phyloP scores from a whole-genome alignment of 208 protist genomes.

The Trypanosoma conorhini region DNA sequence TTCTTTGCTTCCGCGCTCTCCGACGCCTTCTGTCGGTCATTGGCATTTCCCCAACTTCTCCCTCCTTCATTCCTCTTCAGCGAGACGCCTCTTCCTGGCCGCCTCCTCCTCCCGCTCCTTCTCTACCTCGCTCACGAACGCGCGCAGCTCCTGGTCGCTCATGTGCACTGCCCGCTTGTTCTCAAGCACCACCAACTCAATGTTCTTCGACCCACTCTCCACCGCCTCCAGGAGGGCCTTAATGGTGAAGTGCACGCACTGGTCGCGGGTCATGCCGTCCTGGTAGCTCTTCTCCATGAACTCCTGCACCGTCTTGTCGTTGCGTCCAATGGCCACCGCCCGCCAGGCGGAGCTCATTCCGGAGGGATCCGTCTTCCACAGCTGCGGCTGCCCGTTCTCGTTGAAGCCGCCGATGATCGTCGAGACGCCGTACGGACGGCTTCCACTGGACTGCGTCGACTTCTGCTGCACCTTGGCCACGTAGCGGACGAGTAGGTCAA shows the following conservation, averaged over 20 bases:
- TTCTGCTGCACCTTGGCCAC: conserved; percentile 98
- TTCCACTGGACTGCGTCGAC: conserved; percentile 98
- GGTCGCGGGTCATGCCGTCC: conserved; percentile 88
- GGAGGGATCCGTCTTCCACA: conserved; percentile 91
- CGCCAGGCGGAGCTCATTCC: conserved; percentile 87
- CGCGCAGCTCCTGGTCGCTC: conserved; percentile 75
- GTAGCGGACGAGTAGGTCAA: conserved; percentile 98
- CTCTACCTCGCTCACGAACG: conserved; percentile 80
- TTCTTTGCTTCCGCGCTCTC: background rate
- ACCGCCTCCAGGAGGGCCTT: conserved; percentile 98
- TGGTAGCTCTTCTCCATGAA: conserved; percentile 99
- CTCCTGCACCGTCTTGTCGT: conserved; percentile 98
- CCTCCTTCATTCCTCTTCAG: conserved; percentile 69
- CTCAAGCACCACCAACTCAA: conserved; percentile 87
- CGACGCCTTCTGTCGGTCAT: background rate
- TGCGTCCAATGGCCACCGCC: conserved; percentile 89
- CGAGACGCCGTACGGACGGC: conserved; percentile 99
- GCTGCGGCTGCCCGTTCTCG: conserved; percentile 93
- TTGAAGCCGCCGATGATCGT: conserved; percentile 99
- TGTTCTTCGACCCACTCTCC: conserved; percentile 91
- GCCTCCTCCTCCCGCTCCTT: conserved; percentile 91
- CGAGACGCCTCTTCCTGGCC: conserved; percentile 70
- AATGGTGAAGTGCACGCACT: conserved; percentile 97
- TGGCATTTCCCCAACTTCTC: background rate
- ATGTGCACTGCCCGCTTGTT: conserved; percentile 66